phyloP scores from a whole-genome alignment of 139 green algal genomes.

The Volvox reticuliferus region DNA sequence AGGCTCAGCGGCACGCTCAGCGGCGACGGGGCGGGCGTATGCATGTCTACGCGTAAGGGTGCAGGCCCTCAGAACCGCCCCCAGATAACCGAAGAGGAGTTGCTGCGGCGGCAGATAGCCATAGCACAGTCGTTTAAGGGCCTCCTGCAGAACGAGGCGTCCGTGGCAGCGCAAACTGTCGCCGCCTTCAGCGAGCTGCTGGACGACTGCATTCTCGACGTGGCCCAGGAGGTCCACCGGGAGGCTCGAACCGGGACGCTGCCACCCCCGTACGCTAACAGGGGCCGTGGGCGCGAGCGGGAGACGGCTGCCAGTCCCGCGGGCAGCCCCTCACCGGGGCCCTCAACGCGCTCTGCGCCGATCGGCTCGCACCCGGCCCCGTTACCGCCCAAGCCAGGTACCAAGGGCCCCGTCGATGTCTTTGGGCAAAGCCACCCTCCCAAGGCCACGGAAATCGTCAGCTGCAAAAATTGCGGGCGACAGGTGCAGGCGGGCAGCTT shows the following conservation, averaged over 20 bases:
- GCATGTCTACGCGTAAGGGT: slow-evolving; percentile 23
- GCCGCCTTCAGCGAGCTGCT: slow-evolving; percentile 64
- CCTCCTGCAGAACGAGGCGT: slow-evolving; percentile 50
- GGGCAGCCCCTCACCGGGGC: not conserved
- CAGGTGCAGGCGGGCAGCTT: slow-evolving; percentile 81
- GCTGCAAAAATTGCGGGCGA: slow-evolving; percentile 78
- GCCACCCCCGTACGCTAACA: not conserved
- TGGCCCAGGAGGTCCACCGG: slow-evolving; percentile 76
- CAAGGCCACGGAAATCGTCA: slow-evolving; percentile 81
- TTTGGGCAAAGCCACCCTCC: slow-evolving; percentile 84
- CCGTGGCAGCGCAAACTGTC: slow-evolving; percentile 51
- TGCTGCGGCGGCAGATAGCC: slow-evolving; percentile 35
- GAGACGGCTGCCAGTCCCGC: not conserved
- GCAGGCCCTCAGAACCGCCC: not conserved
- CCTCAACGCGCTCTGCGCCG: not conserved
- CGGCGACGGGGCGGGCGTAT: not conserved
- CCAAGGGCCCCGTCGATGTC: slow-evolving; percentile 68
- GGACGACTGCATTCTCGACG: slow-evolving; percentile 70
- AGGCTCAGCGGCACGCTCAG: not conserved
- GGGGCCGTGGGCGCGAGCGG: too few relatives aligned
- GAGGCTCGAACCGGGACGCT: slow-evolving; percentile 51
- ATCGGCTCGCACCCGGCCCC: not conserved
- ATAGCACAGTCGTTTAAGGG: slow-evolving; percentile 30
- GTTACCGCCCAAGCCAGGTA: slow-evolving; percentile 45
- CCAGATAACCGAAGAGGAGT: slow-evolving; percentile 50